Percentiles rank a stretch among this genome's conserved stretches.
phyloP scores from a whole-genome alignment of 1,284 basidiomycete species.

The Somion occarium region DNA sequence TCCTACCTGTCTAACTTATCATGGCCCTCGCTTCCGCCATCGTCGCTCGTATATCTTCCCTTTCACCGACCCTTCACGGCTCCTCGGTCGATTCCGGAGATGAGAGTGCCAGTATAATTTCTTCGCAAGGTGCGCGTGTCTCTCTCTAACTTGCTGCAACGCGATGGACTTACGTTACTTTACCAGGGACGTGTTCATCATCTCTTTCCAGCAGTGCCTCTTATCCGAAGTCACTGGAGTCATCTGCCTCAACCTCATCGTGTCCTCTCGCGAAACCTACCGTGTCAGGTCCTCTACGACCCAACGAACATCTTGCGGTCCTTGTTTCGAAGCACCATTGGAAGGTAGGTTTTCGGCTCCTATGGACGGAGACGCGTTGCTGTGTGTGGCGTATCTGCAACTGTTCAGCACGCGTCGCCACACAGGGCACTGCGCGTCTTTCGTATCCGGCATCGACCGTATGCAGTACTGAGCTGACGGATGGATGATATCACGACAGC shows the following conservation, averaged over 20 bases:
- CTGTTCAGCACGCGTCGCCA: background rate
- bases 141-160: background rate
- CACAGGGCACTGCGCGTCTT: background rate
- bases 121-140: slow-evolving; percentile 24
- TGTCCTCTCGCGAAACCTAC: background rate
- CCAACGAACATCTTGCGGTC: slow-evolving; percentile 73
- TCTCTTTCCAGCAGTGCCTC: background rate
- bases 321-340: slow-evolving; percentile 62
- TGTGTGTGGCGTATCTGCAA: background rate
- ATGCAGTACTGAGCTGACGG: background rate
- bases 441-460: slow-evolving; percentile 4
- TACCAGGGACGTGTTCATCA: slow-evolving; percentile 8
- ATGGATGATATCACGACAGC: slow-evolving; percentile 30
- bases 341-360: slow-evolving; percentile 47
- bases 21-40: slow-evolving; percentile 22
- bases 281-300: slow-evolving; percentile 17
- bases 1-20: background rate
- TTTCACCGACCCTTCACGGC: slow-evolving; percentile 16
- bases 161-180: background rate
- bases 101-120: slow-evolving; percentile 20
- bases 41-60: slow-evolving; percentile 18
- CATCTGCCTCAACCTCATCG: slow-evolving; percentile 1
- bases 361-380: slow-evolving; percentile 3
- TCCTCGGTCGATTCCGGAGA: slow-evolving; percentile 14
- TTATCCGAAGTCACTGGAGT: background rate